Percentiles rank a stretch among this genome's conserved stretches.
phyloP scores from a whole-genome alignment of 169 alveolate genomes.

The Cryptosporidium baileyi region DNA sequence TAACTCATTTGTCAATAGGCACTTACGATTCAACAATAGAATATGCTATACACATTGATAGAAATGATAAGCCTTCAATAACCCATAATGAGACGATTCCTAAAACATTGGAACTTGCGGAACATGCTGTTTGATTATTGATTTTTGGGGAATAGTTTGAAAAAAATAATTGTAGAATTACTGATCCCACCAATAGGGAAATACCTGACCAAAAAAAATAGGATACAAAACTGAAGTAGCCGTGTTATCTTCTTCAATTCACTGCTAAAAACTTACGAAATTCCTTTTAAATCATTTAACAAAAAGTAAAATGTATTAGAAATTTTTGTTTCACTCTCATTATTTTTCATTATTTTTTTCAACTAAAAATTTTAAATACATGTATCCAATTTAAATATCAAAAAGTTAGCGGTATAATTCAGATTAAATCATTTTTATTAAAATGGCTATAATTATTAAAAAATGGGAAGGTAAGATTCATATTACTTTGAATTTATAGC shows the following conservation, averaged over 20 bases:
- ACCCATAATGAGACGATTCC: conserved; percentile 71
- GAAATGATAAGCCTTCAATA: conserved; percentile 65
- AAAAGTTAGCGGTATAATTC: not conserved
- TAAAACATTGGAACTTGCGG: conserved; percentile 64
- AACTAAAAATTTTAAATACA: not conserved
- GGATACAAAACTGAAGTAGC: conserved; percentile 62
- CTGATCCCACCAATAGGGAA: conserved; percentile 70
- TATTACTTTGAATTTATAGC: too few relatives aligned
- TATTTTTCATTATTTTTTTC: not conserved
- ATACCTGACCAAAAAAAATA: conserved; percentile 77
- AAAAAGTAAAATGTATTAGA: conserved; percentile 28
- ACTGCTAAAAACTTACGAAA: conserved; percentile 37
- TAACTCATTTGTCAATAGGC: not conserved
- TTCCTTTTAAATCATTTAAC: conserved; percentile 37
- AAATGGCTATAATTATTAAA: conserved; percentile 9
- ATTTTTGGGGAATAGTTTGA: conserved; percentile 71
- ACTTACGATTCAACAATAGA: conserved; percentile 67
- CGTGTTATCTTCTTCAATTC: not conserved
- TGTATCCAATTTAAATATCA: not conserved
- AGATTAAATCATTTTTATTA: not conserved
- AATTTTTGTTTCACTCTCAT: conserved; percentile 4
- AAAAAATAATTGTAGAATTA: conserved; percentile 65
- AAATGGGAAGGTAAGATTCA: conserved; percentile 47
- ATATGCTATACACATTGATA: conserved; percentile 63
- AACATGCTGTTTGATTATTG: conserved; percentile 68